Evolutionary conservation across 257 asterid species (phyloP).

Genomic region (Eustoma russellianum): DNA sequence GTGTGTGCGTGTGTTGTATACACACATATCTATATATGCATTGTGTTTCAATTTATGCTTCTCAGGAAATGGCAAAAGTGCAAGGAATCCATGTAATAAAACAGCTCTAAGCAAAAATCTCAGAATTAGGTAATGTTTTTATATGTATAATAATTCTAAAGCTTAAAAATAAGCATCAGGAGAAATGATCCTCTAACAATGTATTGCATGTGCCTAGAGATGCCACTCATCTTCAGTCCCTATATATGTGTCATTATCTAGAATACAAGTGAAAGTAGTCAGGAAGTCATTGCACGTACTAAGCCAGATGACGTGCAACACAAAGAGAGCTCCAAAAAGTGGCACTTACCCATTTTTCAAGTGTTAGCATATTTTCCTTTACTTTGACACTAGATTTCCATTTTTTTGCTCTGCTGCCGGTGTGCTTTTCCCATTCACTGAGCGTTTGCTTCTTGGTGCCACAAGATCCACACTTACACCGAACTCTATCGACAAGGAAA

Average conservation of each 20-base stretch:
- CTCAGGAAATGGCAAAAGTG: too few species aligned
- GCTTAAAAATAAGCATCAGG: too few species aligned
- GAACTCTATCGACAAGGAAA: conserved; percentile 64
- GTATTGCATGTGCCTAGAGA: too few species aligned
- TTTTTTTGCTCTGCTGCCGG: conserved; percentile 94
- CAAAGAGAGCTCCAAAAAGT: conserved; percentile 5
- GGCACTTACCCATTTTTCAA: conserved; percentile 81
- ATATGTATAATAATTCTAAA: too few species aligned
- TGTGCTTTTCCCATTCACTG: conserved; percentile 91
- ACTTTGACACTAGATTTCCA: conserved; percentile 95
- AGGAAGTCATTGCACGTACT: neutral
- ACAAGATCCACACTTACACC: conserved; percentile 79
- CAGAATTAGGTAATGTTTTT: too few species aligned
- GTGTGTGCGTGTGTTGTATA: too few species aligned
- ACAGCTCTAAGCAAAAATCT: too few species aligned
- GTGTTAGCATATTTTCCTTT: conserved; percentile 51
- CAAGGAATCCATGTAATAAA: too few species aligned
- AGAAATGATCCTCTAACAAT: too few species aligned
- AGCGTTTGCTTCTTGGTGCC: conserved; percentile 64
- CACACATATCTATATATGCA: too few species aligned
- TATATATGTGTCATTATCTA: neutral
- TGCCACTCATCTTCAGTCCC: too few species aligned
- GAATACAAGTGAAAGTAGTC: conserved; percentile 4
- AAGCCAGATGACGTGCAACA: conserved; percentile 1
- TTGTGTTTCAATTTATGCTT: too few species aligned